Base-by-base conservation (phyloP, 192 early-diverging fungal genomes). In the Physocladia obscura region DNA sequence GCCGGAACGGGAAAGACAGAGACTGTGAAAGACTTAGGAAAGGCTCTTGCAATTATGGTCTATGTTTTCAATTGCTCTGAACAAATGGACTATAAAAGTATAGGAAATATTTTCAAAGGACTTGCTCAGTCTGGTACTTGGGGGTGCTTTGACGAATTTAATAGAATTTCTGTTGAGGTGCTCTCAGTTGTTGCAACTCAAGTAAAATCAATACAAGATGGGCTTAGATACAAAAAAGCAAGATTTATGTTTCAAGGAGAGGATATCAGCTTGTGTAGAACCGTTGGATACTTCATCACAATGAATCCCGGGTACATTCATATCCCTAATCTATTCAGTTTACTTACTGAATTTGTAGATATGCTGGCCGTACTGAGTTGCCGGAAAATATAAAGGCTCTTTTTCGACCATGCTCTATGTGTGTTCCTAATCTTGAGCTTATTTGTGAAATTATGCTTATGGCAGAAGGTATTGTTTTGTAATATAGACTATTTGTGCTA, bases 401-500 rank as follows among this genome's bases (percentile, higher is more conserved):
- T 2, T 88, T 88, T 81, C 73, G 87, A 24, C 87, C 87, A 1
- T 88, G 87, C 62, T 87, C 87, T 24, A 88, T 88, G 87, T 71
- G 73, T 50, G 85, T 88, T 17, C 87, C 87, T 21, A 86, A 88
- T 64, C 70, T 88, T 40, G 84, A 88, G 65, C 78, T 88, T 32
- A 88, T 88, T 76, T 84, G 82, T 57, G 87, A 88, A 87, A 88
- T 88, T 76, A 88, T 86, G 83, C 61, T 88, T 30, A 88, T 88
- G 87, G 84, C 87, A 3, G 87, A 88, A 87, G 87, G 65, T 68
- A n/a, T 52, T 67, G 13, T 13, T 31, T 19, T 29, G 8, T 52
- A 11, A 6, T 50, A 37, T 29, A 37, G 22, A 4, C 35, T n/a
- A 44, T 13, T 44, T 59, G 29, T 55, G n/a, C n/a, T n/a, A n/a